These are phyloP conservation scores for Phoma herbarum DNA, from an alignment of 2,329 filamentous ascomycete genomes.

Conservation along the genomic window DNA sequence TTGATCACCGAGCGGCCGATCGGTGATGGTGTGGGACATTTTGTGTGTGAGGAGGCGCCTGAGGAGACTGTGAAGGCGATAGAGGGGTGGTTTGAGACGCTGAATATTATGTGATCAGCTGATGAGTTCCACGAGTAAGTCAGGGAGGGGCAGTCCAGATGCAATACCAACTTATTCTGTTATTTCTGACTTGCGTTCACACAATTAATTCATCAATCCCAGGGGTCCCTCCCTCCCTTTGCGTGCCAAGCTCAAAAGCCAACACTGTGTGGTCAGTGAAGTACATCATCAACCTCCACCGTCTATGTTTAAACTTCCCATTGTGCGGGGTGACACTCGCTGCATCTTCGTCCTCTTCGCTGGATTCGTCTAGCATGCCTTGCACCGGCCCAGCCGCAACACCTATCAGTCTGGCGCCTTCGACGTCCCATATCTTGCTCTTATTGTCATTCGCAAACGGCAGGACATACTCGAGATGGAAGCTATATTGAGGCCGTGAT, in stretches of 20 bases:
- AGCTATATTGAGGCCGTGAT: constrained; percentile 53
- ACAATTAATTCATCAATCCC: constrained; percentile 39
- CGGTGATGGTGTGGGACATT: constrained; percentile 62
- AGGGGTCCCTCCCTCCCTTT: constrained; percentile 16
- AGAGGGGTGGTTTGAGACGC: constrained; percentile 27
- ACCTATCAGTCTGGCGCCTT: constrained; percentile 64
- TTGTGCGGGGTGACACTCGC: too few relatives aligned
- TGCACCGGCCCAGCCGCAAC: constrained; percentile 73
- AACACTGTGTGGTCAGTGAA: constrained; percentile 75
- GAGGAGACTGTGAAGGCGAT: constrained; percentile 56
- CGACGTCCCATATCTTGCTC: constrained; percentile 18
- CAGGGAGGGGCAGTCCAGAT: not conserved
- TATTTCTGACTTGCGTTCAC: constrained; percentile 9
- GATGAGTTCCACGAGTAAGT: not conserved
- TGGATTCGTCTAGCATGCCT: constrained; percentile 45
- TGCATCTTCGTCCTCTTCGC: constrained; percentile 45
- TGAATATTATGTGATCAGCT: not conserved
- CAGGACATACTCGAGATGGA: constrained; percentile 66
- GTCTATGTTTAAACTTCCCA: not conserved
- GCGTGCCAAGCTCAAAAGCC: constrained; percentile 70
- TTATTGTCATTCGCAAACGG: constrained; percentile 51
- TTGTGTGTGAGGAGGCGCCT: constrained; percentile 64
- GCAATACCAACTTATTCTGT: not conserved
- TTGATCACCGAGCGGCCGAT: constrained; percentile 60
- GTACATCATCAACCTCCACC: constrained; percentile 75